Percentiles rank a stretch among this genome's conserved stretches.
Evolutionary conservation across 2,329 filamentous ascomycete genomes (phyloP).

Genomic region (Fusarium subtropicale): DNA sequence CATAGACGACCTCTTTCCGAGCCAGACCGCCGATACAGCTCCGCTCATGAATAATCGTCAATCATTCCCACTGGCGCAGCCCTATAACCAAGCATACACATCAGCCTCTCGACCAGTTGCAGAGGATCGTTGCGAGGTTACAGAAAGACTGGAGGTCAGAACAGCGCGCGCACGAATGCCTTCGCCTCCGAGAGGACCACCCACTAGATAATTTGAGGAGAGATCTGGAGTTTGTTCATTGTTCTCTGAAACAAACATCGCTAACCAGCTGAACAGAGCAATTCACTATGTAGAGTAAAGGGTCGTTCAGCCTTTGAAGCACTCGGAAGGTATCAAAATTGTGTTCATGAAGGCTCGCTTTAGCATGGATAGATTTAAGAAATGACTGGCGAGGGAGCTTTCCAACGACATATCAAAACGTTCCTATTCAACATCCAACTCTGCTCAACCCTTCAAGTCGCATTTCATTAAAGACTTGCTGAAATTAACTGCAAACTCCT

Average conservation of each 20-base stretch:
- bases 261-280: background rate
- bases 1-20: constrained; percentile 27
- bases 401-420: background rate
- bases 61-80: constrained; percentile 6
- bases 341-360: too few species aligned
- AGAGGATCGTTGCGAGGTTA: background rate
- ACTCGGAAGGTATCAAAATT: background rate
- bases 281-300: background rate
- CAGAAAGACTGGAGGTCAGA: background rate
- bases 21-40: constrained; percentile 5
- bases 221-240: background rate
- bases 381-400: background rate
- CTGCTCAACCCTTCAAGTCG: background rate
- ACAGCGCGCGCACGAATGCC: constrained; percentile 14
- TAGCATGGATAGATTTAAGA: background rate
- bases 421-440: background rate
- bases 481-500: constrained; percentile 10
- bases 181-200: background rate
- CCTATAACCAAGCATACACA: constrained; percentile 8
- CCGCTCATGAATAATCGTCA: constrained; percentile 7
- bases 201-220: constrained; percentile 5
- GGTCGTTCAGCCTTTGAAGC: background rate
- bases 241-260: background rate
- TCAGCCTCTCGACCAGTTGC: constrained; percentile 4
- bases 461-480: constrained; percentile 6